Conservation (phyloP, 306 rosid species). For the Myrica gale region DNA sequence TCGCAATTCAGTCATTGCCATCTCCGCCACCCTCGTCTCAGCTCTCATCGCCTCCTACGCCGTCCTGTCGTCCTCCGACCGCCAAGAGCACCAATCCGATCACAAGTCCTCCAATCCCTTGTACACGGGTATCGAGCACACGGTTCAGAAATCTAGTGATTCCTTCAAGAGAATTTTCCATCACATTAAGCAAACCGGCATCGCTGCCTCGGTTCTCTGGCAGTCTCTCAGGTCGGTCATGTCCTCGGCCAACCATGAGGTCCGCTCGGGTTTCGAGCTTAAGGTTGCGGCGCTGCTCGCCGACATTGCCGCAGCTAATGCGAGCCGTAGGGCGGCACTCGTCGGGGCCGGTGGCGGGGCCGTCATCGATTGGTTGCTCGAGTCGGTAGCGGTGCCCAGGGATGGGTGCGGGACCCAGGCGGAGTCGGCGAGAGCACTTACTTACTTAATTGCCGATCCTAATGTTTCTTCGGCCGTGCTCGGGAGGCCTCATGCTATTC, state of each 20-base stretch:
- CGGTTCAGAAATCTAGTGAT: slow-evolving; percentile 44
- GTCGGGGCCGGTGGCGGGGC: slow-evolving; percentile 92
- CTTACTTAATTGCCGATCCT: slow-evolving; percentile 85
- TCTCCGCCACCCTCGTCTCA: slow-evolving; percentile 51
- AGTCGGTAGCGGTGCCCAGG: slow-evolving; percentile 72
- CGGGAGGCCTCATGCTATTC: slow-evolving; percentile 79
- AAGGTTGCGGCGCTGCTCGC: slow-evolving; percentile 89
- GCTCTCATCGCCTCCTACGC: slow-evolving; percentile 51
- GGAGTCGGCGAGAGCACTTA: slow-evolving; percentile 92
- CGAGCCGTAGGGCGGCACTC: slow-evolving; percentile 70
- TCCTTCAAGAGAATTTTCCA: slow-evolving; percentile 51
- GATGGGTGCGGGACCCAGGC: slow-evolving; percentile 75
- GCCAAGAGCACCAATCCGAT: slow-evolving; percentile 16
- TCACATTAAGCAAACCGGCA: slow-evolving; percentile 68
- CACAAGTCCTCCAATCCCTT: slow-evolving; percentile 37
- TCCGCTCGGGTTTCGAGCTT: slow-evolving; percentile 86
- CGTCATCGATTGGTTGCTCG: slow-evolving; percentile 90
- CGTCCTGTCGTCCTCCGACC: slow-evolving; percentile 30
- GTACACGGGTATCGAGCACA: slow-evolving; percentile 42
- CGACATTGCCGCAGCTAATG: slow-evolving; percentile 80
- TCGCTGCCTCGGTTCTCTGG: slow-evolving; percentile 79
- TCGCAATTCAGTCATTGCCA: slow-evolving; percentile 39
- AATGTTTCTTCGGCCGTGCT: slow-evolving; percentile 73
- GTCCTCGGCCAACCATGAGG: slow-evolving; percentile 91
- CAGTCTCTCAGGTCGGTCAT: slow-evolving; percentile 77